These are phyloP conservation scores for Lactifluus echinatus DNA, from an alignment of 768 basidiomycete species.

Conservation along the genomic window DNA sequence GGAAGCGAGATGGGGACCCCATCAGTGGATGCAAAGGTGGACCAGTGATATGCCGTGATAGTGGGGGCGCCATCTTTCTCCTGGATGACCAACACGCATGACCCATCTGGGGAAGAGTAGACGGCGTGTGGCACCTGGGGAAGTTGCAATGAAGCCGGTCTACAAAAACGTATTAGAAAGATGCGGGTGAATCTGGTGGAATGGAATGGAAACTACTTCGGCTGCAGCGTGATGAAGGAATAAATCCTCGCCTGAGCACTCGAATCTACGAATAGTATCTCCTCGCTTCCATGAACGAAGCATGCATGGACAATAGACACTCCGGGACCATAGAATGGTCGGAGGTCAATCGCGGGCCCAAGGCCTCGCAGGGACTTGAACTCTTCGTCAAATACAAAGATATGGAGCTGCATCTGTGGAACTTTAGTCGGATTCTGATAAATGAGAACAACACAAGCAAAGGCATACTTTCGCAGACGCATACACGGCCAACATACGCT, in stretches of 20 bases:
- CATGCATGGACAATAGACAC: conserved; percentile 30
- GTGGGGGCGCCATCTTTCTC: background rate
- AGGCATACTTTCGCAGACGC: conserved; percentile 33
- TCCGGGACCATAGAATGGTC: conserved; percentile 33
- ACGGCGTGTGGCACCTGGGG: conserved; percentile 29
- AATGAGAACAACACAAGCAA: background rate
- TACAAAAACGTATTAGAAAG: conserved; percentile 17
- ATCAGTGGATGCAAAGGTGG: conserved; percentile 42
- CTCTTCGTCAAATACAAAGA: conserved; percentile 22
- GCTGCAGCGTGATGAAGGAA: conserved; percentile 45
- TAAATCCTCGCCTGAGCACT: conserved; percentile 38
- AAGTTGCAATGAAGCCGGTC: conserved; percentile 40
- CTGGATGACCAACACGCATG: conserved; percentile 39
- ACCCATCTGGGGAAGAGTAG: conserved; percentile 45
- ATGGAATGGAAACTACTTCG: conserved; percentile 27
- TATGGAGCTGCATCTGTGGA: conserved; percentile 31
- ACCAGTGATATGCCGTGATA: conserved; percentile 45
- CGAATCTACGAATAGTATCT: conserved; percentile 43
- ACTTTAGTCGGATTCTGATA: background rate
- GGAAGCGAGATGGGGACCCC: conserved; percentile 35
- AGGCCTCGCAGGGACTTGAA: conserved; percentile 34
- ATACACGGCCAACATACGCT: conserved; percentile 42
- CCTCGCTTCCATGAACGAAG: conserved; percentile 45
- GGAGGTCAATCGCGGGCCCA: conserved; percentile 36
- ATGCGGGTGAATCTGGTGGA: too few species aligned